Evolutionary conservation across 768 basidiomycete genomes (phyloP).

Genomic region (Tricholomella constricta): DNA sequence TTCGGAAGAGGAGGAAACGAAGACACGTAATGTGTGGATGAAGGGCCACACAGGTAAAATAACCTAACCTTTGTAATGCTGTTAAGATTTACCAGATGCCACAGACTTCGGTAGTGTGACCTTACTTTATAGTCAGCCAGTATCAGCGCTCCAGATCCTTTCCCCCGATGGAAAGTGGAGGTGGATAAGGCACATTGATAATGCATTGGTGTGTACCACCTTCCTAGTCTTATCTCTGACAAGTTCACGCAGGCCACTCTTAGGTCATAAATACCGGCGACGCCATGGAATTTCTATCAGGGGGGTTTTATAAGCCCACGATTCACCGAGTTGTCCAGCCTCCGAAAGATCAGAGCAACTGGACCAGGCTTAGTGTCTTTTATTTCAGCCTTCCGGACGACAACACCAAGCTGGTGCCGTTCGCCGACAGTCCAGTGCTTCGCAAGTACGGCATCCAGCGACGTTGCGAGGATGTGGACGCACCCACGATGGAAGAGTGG

Average conservation of each 20-base stretch:
- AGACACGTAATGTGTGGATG: slow-evolving; percentile 48
- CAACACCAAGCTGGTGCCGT: slow-evolving; percentile 29
- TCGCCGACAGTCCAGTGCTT: slow-evolving; percentile 49
- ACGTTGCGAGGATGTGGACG: slow-evolving; percentile 39
- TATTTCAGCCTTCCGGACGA: slow-evolving; percentile 61
- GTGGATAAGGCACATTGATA: slow-evolving; percentile 49
- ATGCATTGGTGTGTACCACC: slow-evolving; percentile 38
- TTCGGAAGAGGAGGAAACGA: slow-evolving; percentile 41
- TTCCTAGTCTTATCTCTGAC: too few species aligned
- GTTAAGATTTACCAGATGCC: too few species aligned
- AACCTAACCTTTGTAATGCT: too few species aligned
- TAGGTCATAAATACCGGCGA: slow-evolving; percentile 42
- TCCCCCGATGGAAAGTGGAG: slow-evolving; percentile 44
- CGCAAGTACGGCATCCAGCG: slow-evolving; percentile 43
- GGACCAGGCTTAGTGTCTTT: slow-evolving; percentile 49
- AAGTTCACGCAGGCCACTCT: not conserved
- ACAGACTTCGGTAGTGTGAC: slow-evolving; percentile 49
- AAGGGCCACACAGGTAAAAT: slow-evolving; percentile 51
- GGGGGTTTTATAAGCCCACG: slow-evolving; percentile 46
- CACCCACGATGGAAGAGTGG: slow-evolving; percentile 57
- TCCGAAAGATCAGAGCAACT: slow-evolving; percentile 43
- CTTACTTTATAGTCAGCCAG: slow-evolving; percentile 52
- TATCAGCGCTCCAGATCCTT: slow-evolving; percentile 47
- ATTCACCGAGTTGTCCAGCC: slow-evolving; percentile 50
- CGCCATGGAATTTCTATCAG: slow-evolving; percentile 46